Conservation (phyloP, 2,329 filamentous ascomycete genomes). For the Calonectria pauciramosa region DNA sequence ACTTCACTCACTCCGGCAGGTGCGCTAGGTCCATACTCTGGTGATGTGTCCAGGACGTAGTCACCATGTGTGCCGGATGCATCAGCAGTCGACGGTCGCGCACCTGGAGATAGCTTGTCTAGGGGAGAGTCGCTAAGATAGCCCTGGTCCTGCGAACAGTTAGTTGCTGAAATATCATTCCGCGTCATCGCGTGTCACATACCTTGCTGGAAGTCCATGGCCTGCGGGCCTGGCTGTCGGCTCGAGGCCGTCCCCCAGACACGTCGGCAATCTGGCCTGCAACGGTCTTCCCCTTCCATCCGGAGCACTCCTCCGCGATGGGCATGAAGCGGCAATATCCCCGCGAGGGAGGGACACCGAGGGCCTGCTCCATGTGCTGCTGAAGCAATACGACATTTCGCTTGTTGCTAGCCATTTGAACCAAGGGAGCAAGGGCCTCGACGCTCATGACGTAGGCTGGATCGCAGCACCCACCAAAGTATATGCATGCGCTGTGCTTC, state of each 20-base stretch:
- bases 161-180: background rate
- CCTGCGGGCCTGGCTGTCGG: slow-evolving; percentile 27
- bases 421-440: slow-evolving; percentile 75
- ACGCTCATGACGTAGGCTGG: slow-evolving; percentile 85
- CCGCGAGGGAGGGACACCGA: slow-evolving; percentile 75
- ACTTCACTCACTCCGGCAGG: background rate
- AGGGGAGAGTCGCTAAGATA: slow-evolving; percentile 6
- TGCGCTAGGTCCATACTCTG: background rate
- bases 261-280: slow-evolving; percentile 68
- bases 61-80: background rate
- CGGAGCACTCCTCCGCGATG: slow-evolving; percentile 79
- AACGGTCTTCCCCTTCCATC: slow-evolving; percentile 78
- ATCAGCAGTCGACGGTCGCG: background rate
- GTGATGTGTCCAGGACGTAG: background rate
- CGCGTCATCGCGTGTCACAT: background rate
- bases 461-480: slow-evolving; percentile 81
- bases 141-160: background rate
- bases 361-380: slow-evolving; percentile 77
- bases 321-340: slow-evolving; percentile 81
- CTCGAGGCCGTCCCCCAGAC: slow-evolving; percentile 2
- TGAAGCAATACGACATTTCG: slow-evolving; percentile 85
- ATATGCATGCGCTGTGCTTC: slow-evolving; percentile 81
- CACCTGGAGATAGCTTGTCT: background rate
- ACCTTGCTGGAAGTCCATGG: slow-evolving; percentile 36
- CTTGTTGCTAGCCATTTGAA: slow-evolving; percentile 83